Percentiles rank a stretch among this genome's conserved stretches.
Conservation (phyloP, 352 stramenopile genomes). For the Thraustochytrium sp. region DNA sequence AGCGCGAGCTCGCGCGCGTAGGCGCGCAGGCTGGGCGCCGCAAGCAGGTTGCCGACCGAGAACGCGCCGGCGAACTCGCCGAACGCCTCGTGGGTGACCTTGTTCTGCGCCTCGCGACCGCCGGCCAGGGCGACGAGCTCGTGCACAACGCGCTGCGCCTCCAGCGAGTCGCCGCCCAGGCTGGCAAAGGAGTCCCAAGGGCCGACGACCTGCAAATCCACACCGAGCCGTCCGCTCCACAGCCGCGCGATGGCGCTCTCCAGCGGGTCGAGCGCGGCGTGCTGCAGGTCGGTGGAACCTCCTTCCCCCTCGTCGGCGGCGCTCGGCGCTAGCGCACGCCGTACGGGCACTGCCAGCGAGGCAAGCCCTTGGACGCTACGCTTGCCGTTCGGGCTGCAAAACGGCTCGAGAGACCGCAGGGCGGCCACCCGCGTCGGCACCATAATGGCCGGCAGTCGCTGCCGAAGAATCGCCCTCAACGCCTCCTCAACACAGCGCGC, state of each 20-base stretch:
- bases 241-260: background rate
- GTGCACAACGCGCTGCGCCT: background rate
- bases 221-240: background rate
- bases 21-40: background rate
- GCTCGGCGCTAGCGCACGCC: background rate
- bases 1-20: background rate
- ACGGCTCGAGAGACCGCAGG: background rate
- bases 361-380: background rate
- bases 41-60: background rate
- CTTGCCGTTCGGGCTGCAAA: conserved; percentile 4
- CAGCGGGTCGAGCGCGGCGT: background rate
- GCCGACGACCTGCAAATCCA: background rate
- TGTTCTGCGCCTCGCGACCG: background rate
- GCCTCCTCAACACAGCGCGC: conserved; percentile 5
- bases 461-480: background rate
- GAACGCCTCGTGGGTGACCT: background rate
- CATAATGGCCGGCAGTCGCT: background rate
- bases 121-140: background rate
- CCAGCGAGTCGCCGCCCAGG: conserved; percentile 36
- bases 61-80: background rate
- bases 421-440: background rate
- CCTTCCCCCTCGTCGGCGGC: background rate
- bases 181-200: conserved; percentile 37
- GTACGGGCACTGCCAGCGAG: background rate
- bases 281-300: no score